Evolutionary conservation across 495 filamentous ascomycete genomes (phyloP), one percentile per base, ranked within the genome.

Genomic region (Aspergillus taichungensis): DNA sequence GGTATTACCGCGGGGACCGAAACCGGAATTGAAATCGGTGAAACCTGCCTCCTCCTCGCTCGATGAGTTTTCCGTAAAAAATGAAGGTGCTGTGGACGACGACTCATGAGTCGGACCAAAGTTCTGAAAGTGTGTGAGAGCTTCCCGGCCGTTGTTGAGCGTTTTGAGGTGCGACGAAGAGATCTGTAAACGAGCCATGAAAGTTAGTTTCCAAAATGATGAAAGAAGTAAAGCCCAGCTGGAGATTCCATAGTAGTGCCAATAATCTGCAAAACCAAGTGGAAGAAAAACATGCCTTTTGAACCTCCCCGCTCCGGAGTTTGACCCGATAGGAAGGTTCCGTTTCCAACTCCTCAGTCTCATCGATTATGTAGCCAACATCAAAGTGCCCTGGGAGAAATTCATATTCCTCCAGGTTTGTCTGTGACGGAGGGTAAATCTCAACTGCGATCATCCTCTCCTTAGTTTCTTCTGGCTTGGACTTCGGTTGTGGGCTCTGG

Each of bases 341-440:
- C 5, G 59, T 47, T 27, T 54, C 47, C 33, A 60, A 44, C 9
- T 52, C 45, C 18, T 55, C 49, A 7, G 63, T 50, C 30, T 72
- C 58, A 11, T 58, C 52, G 40, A 76, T 49, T 13, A 79, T 55
- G 8, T 55, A 52, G 30, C 59, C 59, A 24, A 70, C 66, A 3
- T 53, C 55, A 42, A 60, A 67, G 45, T 76, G 68, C 6, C 69
- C 75, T n/a, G 59, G 60, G 8, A 74, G 64, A 40, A 60, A 64
- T 29, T 71, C 56, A 50, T 77, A 80, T 42, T 77, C 72, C 44
- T 67, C 63, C 3, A 50, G 45, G n/a, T 67, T 53, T 13, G 4
- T 2, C 18, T 24, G 2, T 24, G 58, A 42, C 14, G 69, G 52
- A 0, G 42, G 36, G 7, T 73, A 72, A 7, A 77, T 58, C 30